Conservation (phyloP, 225 moss, liverwort and hornwort species). For the Marchantia polymorpha region DNA sequence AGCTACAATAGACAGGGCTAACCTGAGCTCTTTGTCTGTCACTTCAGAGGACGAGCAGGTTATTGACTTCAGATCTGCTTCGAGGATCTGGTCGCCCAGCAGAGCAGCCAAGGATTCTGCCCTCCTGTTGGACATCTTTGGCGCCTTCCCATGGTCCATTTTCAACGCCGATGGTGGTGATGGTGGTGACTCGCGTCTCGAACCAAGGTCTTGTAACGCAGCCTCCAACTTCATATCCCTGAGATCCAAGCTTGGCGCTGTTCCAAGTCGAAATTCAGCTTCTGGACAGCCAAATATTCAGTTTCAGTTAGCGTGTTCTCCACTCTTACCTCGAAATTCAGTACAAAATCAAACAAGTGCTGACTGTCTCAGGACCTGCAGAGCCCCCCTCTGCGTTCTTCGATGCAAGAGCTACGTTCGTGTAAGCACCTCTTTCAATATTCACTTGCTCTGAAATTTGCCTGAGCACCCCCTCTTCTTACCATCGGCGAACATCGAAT, state of each 20-base stretch:
- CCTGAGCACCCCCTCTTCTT: background rate
- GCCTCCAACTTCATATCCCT: constrained; percentile 20
- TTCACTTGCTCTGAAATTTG: background rate
- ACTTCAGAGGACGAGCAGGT: constrained; percentile 15
- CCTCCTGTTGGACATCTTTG: constrained; percentile 15
- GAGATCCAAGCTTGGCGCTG: constrained; percentile 8
- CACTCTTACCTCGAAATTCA: background rate
- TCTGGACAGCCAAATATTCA: background rate
- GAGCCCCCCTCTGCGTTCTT: background rate
- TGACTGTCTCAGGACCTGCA: too few relatives aligned
- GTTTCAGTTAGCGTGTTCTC: background rate
- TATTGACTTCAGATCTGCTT: constrained; percentile 37
- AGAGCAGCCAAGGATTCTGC: constrained; percentile 24
- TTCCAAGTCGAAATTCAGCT: background rate
- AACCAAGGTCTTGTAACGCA: constrained; percentile 16
- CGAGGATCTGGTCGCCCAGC: constrained; percentile 35
- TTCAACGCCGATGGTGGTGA: constrained; percentile 17
- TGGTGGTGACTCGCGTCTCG: constrained; percentile 25
- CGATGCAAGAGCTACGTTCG: too few relatives aligned
- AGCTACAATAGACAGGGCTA: background rate
- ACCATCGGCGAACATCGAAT: constrained; percentile 30
- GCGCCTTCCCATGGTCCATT: background rate
- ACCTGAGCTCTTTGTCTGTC: constrained; percentile 9
- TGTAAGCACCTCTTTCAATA: background rate
- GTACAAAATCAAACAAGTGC: too few relatives aligned